These are phyloP conservation scores for Vicia sativa DNA, from an alignment of 306 rosid species.

Conservation along the genomic window DNA sequence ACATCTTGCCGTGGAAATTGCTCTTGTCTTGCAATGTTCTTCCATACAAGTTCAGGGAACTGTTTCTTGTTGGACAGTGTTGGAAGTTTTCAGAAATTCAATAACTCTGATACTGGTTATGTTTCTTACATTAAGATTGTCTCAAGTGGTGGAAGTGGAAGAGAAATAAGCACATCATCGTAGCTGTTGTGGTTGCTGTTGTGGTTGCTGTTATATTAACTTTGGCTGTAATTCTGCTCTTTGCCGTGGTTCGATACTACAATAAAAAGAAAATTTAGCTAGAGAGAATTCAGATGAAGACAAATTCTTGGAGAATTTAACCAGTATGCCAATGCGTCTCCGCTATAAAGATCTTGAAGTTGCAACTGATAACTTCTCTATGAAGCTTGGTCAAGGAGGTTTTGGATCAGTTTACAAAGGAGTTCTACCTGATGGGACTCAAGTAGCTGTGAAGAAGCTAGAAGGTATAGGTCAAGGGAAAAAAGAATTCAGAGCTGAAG, in stretches of 20 bases:
- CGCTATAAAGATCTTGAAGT: slow-evolving; percentile 66
- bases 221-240: slow-evolving; percentile 44
- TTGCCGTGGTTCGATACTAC: slow-evolving; percentile 48
- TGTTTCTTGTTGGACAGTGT: no score
- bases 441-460: slow-evolving; percentile 82
- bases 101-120: no score
- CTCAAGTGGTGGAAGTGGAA: background rate
- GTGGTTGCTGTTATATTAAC: slow-evolving; percentile 57
- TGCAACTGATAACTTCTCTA: slow-evolving; percentile 73
- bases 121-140: no score
- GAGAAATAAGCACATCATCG: slow-evolving; percentile 46
- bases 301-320: slow-evolving; percentile 27
- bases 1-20: no score
- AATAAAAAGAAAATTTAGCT: slow-evolving; percentile 46
- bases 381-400: slow-evolving; percentile 90
- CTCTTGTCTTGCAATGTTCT: no score
- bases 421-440: slow-evolving; percentile 67
- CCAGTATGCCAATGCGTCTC: slow-evolving; percentile 78
- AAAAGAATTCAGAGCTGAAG: background rate
- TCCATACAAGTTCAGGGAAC: no score
- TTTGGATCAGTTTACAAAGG: slow-evolving; percentile 92
- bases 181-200: no score
- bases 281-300: slow-evolving; percentile 67
- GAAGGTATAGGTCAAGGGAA: slow-evolving; percentile 71
- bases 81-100: no score